Conservation (phyloP, 352 stramenopile species). For the Blastocystis sp. region DNA sequence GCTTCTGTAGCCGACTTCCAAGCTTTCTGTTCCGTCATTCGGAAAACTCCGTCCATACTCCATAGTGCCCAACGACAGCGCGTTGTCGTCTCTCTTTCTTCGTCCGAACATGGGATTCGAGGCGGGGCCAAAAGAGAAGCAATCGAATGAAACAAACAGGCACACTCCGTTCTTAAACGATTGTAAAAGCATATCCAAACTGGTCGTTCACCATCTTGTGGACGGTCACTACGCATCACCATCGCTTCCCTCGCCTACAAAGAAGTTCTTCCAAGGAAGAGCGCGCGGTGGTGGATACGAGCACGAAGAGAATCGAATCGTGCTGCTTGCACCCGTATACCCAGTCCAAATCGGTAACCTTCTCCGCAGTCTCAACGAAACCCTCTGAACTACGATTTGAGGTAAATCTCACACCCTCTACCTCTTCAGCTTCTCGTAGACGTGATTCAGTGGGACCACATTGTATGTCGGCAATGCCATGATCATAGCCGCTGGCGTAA, state of each 20-base stretch:
- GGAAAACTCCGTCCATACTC: background rate
- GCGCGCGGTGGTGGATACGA: background rate
- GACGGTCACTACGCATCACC: constrained; percentile 19
- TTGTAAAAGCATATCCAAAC: constrained; percentile 34
- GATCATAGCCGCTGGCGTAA: constrained; percentile 40
- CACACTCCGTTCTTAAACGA: background rate
- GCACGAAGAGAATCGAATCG: constrained; percentile 32
- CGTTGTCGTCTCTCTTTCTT: background rate
- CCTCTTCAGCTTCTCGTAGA: constrained; percentile 62
- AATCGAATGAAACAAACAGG: constrained; percentile 1
- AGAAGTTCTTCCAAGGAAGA: constrained; percentile 15
- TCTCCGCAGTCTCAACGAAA: constrained; percentile 73
- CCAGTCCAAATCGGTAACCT: constrained; percentile 74
- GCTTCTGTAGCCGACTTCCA: constrained; percentile 17
- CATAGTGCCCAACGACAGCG: background rate
- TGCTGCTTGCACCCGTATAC: constrained; percentile 76
- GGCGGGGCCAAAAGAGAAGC: background rate
- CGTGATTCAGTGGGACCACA: constrained; percentile 28
- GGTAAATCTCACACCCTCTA: background rate
- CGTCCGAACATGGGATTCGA: background rate
- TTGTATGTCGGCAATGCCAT: background rate
- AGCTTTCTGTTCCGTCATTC: constrained; percentile 5
- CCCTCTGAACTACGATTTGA: background rate
- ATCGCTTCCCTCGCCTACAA: background rate
- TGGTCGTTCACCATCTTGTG: constrained; percentile 36